Evolutionary conservation across 2,329 filamentous ascomycete species (phyloP).

Genomic region (Fusarium austroafricanum): DNA sequence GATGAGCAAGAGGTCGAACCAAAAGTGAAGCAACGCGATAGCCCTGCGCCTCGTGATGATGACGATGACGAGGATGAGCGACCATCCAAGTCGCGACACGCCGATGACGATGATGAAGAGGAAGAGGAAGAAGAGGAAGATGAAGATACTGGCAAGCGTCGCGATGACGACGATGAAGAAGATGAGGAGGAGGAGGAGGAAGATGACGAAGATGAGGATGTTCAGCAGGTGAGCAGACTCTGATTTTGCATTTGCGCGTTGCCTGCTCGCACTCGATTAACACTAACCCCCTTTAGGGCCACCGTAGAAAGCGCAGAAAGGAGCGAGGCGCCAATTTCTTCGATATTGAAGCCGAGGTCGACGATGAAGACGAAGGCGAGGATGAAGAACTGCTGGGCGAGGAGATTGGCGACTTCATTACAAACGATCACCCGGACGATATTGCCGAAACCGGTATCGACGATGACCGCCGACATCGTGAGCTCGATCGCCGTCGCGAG

Average conservation of each 20-base stretch:
- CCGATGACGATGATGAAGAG: conserved; percentile 59
- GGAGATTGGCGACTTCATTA: conserved; percentile 85
- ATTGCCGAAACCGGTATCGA: conserved; percentile 82
- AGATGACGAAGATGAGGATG: conserved; percentile 74
- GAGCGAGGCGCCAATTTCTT: conserved; percentile 87
- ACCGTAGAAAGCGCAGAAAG: conserved; percentile 84
- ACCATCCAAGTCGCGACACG: conserved; percentile 44
- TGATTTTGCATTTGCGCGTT: conserved; percentile 5
- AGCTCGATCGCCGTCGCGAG: conserved; percentile 92
- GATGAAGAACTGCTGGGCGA: conserved; percentile 92
- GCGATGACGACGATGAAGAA: conserved; percentile 55
- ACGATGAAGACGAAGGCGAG: conserved; percentile 89
- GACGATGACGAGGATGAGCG: conserved; percentile 55
- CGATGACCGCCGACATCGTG: conserved; percentile 92
- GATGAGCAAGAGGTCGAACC: conserved; percentile 59
- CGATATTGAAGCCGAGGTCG: conserved; percentile 98
- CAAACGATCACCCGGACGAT: conserved; percentile 92
- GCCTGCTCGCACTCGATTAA: neutral
- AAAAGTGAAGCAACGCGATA: conserved; percentile 56
- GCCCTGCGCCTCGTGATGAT: conserved; percentile 49
- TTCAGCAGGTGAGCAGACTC: conserved; percentile 67
- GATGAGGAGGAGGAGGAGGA: conserved; percentile 69
- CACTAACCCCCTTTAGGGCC: conserved; percentile 57
- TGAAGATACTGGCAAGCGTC: conserved; percentile 51
- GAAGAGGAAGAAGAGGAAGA: conserved; percentile 50